Evolutionary conservation across 148 eudicot genomes (phyloP).

Genomic region (Vaccinium darrowii): DNA sequence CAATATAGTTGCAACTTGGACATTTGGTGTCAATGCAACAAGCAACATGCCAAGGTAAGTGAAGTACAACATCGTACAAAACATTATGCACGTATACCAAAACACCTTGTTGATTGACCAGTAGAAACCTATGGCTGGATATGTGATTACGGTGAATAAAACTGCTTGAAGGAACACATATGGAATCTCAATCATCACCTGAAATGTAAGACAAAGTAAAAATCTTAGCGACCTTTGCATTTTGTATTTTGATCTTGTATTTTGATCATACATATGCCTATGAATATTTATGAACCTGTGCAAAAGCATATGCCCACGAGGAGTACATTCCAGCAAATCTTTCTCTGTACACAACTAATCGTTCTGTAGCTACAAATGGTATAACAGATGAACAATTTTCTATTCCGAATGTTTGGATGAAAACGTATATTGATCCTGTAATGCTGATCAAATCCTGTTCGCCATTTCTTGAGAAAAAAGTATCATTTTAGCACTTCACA

Average conservation of each 20-base stretch:
- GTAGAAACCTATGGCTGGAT: conserved; percentile 32
- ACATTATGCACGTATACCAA: conserved; percentile 22
- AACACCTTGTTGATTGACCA: conserved; percentile 30
- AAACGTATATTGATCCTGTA: conserved; percentile 34
- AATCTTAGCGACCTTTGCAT: background rate
- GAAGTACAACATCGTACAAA: conserved; percentile 22
- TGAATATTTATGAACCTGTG: conserved; percentile 35
- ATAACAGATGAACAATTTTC: conserved; percentile 35
- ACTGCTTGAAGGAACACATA: conserved; percentile 30
- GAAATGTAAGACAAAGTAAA: background rate
- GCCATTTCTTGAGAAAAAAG: conserved; percentile 12
- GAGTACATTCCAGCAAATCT: conserved; percentile 37
- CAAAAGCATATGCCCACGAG: conserved; percentile 44
- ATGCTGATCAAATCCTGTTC: conserved; percentile 33
- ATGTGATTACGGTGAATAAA: conserved; percentile 26
- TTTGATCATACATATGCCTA: background rate
- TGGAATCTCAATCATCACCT: conserved; percentile 40
- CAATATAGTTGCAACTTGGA: conserved; percentile 26
- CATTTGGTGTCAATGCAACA: conserved; percentile 29
- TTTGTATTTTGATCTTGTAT: too few species aligned
- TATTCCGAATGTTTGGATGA: conserved; percentile 29
- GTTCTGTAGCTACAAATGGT: conserved; percentile 35
- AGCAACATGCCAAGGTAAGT: conserved; percentile 35
- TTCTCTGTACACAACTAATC: conserved; percentile 43
- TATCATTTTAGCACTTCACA: background rate